Conservation (phyloP, 2,329 filamentous ascomycete species). For the Colletotrichum orchidophilum region DNA sequence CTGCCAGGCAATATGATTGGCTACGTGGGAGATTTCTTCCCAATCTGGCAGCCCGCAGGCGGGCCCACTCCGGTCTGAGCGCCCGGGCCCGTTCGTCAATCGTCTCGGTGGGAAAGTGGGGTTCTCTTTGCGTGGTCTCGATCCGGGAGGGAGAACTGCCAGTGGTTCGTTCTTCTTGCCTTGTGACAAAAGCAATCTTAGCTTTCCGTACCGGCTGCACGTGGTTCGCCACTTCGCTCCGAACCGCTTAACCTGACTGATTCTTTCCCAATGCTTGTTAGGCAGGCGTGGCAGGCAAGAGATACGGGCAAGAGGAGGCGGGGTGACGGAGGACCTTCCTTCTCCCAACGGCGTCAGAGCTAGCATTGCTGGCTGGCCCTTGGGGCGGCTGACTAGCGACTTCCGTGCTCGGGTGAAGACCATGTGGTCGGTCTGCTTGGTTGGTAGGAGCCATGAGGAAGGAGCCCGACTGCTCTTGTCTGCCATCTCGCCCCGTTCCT, state of each 20-base stretch:
- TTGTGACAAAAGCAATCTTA: neutral
- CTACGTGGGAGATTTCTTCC: neutral
- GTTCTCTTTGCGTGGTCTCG: neutral
- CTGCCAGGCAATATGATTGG: neutral
- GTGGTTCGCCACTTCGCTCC: slow-evolving; percentile 18
- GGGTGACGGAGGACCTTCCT: neutral
- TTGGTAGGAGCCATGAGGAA: neutral
- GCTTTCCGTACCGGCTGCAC: neutral
- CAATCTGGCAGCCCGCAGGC: slow-evolving; percentile 18
- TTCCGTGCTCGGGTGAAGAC: neutral
- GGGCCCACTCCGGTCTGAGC: slow-evolving; percentile 23
- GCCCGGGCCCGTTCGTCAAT: slow-evolving; percentile 6
- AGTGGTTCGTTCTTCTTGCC: neutral
- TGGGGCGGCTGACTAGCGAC: slow-evolving; percentile 8
- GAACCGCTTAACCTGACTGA: neutral
- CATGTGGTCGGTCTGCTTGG: slow-evolving; percentile 11
- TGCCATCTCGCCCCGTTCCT: neutral
- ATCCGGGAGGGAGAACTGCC: neutral
- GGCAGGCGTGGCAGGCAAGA: neutral
- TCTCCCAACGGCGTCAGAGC: slow-evolving; percentile 8
- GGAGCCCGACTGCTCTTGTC: neutral
- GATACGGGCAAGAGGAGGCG: neutral
- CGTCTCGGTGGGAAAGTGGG: slow-evolving; percentile 24
- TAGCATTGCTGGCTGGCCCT: neutral
- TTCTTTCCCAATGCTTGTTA: neutral